phyloP scores from a whole-genome alignment of 2,329 filamentous ascomycete genomes.

The Beauveria asiatica region DNA sequence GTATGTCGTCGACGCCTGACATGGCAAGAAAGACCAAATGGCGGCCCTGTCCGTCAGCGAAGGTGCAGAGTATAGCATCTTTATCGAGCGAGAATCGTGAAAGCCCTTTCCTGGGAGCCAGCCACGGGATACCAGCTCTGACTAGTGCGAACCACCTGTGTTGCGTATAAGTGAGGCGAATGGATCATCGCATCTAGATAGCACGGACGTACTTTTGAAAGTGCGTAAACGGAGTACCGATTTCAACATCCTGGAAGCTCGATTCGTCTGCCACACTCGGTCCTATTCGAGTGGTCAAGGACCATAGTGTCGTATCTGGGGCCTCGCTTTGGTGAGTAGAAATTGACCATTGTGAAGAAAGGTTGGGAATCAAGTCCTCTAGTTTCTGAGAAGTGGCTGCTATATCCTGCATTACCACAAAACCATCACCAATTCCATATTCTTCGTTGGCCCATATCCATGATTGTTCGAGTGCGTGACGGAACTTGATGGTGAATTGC shows the following conservation, averaged over 20 bases:
- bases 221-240: constrained; percentile 55
- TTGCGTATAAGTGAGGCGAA: background rate
- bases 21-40: constrained; percentile 72
- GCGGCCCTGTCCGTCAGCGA: constrained; percentile 61
- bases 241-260: constrained; percentile 41
- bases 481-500: constrained; percentile 65
- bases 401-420: constrained; percentile 39
- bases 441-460: constrained; percentile 69
- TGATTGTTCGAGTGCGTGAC: constrained; percentile 37
- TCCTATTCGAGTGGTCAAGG: constrained; percentile 48
- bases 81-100: constrained; percentile 59
- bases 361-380: constrained; percentile 44
- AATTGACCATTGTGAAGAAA: constrained; percentile 49
- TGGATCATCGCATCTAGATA: background rate
- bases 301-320: constrained; percentile 62
- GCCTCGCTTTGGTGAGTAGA: constrained; percentile 53
- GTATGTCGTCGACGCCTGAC: constrained; percentile 62
- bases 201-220: constrained; percentile 37
- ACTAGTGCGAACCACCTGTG: constrained; percentile 72
- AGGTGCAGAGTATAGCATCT: constrained; percentile 70
- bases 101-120: constrained; percentile 78
- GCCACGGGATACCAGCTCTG: constrained; percentile 73
- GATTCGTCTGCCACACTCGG: constrained; percentile 51
- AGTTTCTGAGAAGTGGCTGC: constrained; percentile 32
- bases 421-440: constrained; percentile 54